Conservation (phyloP, 768 basidiomycete species). For the Crepidotus variabilis region DNA sequence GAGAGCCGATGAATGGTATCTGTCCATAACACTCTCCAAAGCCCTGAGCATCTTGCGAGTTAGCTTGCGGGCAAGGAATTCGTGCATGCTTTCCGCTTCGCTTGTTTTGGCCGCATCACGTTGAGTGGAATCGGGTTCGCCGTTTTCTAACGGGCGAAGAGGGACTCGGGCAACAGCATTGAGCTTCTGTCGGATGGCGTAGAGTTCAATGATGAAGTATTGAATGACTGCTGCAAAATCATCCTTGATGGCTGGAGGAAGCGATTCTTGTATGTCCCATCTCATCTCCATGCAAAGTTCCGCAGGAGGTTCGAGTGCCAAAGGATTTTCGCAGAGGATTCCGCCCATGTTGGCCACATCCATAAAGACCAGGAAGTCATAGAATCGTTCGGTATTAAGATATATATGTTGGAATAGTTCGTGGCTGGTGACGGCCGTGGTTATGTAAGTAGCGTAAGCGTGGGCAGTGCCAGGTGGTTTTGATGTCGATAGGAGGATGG, state of each 20-base stretch:
- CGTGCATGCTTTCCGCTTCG: slow-evolving; percentile 64
- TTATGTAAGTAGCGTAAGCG: slow-evolving; percentile 95
- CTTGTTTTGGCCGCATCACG: slow-evolving; percentile 62
- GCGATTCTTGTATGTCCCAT: slow-evolving; percentile 91
- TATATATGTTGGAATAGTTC: slow-evolving; percentile 94
- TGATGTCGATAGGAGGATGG: slow-evolving; percentile 86
- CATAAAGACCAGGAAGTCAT: slow-evolving; percentile 95
- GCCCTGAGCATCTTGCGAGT: slow-evolving; percentile 76
- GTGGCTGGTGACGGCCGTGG: slow-evolving; percentile 88
- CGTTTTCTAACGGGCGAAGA: slow-evolving; percentile 62
- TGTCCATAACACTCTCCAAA: slow-evolving; percentile 59
- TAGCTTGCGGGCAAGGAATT: slow-evolving; percentile 76
- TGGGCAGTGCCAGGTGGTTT: slow-evolving; percentile 94
- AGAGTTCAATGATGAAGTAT: slow-evolving; percentile 83
- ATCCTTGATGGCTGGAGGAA: slow-evolving; percentile 76
- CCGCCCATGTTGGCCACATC: slow-evolving; percentile 91
- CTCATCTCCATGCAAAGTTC: slow-evolving; percentile 75
- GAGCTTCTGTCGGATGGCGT: slow-evolving; percentile 63
- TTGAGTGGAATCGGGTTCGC: slow-evolving; percentile 60
- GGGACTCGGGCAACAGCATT: slow-evolving; percentile 64
- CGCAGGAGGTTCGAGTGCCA: slow-evolving; percentile 63
- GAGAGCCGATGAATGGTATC: slow-evolving; percentile 56
- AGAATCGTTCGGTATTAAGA: slow-evolving; percentile 82
- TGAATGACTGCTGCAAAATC: slow-evolving; percentile 74
- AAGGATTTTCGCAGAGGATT: slow-evolving; percentile 78